These are phyloP conservation scores for Penicillium ochrochloron DNA, from an alignment of 495 filamentous ascomycete genomes.

Conservation along the genomic window DNA sequence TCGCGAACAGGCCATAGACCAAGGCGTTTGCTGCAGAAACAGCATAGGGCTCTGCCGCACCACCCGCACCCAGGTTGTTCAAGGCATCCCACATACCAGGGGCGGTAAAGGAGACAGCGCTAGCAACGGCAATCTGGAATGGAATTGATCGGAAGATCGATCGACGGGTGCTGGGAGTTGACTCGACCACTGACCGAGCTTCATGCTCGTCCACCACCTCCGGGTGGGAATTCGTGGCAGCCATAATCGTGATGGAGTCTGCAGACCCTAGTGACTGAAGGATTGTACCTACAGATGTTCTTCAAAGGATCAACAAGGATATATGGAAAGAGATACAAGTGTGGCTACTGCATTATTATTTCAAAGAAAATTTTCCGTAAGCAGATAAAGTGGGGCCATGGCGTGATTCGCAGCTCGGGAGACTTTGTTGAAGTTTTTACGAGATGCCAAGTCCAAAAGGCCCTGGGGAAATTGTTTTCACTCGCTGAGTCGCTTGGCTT, in stretches of 20 bases:
- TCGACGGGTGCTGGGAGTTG: not conserved
- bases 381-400: slow-evolving; percentile 2
- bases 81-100: slow-evolving; percentile 44
- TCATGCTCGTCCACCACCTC: slow-evolving; percentile 4
- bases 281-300: not conserved
- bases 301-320: not conserved
- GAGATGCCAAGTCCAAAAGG: slow-evolving; percentile 10
- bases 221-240: not conserved
- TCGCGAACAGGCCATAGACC: slow-evolving; percentile 38
- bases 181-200: slow-evolving; percentile 6
- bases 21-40: slow-evolving; percentile 40
- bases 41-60: slow-evolving; percentile 39
- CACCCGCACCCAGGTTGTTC: slow-evolving; percentile 41
- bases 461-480: slow-evolving; percentile 4
- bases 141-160: slow-evolving; percentile 33
- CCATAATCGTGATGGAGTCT: slow-evolving; percentile 3
- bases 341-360: not conserved
- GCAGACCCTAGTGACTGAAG: not conserved
- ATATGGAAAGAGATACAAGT: not conserved
- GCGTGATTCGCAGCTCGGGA: slow-evolving; percentile 5
- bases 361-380: not conserved
- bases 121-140: slow-evolving; percentile 40
- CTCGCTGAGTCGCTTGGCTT: not conserved
- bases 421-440: slow-evolving; percentile 3
- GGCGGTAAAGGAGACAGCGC: slow-evolving; percentile 40